Evolutionary conservation across 2,329 filamentous ascomycete genomes (phyloP), one percentile per base, ranked within the genome.

Genomic region (Neocucurbitaria cava): DNA sequence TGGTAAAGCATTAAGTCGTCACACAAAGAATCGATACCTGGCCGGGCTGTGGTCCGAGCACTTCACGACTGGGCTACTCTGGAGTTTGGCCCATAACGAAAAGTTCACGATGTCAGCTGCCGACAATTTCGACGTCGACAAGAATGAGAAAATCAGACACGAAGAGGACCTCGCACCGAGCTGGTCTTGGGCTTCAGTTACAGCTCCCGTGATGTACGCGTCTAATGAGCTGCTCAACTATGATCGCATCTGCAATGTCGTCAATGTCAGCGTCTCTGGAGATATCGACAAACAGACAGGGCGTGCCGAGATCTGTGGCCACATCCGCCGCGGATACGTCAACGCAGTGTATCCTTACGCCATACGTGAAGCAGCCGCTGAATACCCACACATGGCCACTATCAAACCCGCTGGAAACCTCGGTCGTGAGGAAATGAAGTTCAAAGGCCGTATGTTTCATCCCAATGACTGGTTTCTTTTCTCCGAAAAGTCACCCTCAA

Each of bases 111-210:
- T 48, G 30, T 58, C 52, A 3, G 54, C 53, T 4, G 33, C 23
- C 2, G 49, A 39, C 24, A 54, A 53, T 20, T 62, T 59, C 51
- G 49, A 57, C 17, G 18, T 64, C 13, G 56, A 61, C 9, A 46
- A 39, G 2, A 62, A 64, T 38, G 17, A 30, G 15, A 44, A 42
- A 36, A 55, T 59, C n/a, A 52, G 63, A 17, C 63, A 64, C 30
- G 46, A 54, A 21, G 41, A 59, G 36, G 21, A 33, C 2, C 44
- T 62, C 8, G 59, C 59, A 7, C 64, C 64, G 1, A 59, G 51
- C 46, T 67, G 64, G 64, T 61, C 58, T 1, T 67, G 64, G 62
- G 62, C 47, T 18, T 59, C 56, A n/a, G 64, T 67, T 6, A 64
- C 59, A 2, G 51, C 55, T n/a, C 64, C 64, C 3, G 44, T 69